Conservation (phyloP, 2,329 filamentous ascomycete genomes). For the Cytospora piceae region DNA sequence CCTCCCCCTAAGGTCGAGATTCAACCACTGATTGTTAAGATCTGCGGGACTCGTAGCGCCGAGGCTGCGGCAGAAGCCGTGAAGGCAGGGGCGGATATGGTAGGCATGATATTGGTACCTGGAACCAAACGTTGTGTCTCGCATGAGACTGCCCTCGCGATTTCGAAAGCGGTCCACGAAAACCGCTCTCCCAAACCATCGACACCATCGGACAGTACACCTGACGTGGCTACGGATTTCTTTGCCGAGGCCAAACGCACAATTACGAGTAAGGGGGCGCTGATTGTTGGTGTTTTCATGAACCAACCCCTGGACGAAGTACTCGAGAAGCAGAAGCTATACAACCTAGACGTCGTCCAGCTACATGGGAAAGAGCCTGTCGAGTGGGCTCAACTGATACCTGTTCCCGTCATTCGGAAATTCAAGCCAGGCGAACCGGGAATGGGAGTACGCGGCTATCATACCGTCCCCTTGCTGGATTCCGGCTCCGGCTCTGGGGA, state of each 20-base stretch:
- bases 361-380: slow-evolving; percentile 90
- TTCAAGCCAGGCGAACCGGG: slow-evolving; percentile 80
- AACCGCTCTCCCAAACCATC: slow-evolving; percentile 25
- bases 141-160: slow-evolving; percentile 76
- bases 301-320: slow-evolving; percentile 86
- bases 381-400: slow-evolving; percentile 88
- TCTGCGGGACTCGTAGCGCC: slow-evolving; percentile 85
- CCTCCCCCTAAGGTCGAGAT: slow-evolving; percentile 41
- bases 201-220: slow-evolving; percentile 30
- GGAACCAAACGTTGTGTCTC: slow-evolving; percentile 79
- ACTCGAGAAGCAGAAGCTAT: slow-evolving; percentile 73
- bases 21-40: slow-evolving; percentile 76
- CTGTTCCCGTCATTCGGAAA: slow-evolving; percentile 86
- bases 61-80: slow-evolving; percentile 82
- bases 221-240: slow-evolving; percentile 63
- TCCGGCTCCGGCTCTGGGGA: slow-evolving; percentile 84
- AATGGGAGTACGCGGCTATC: slow-evolving; percentile 75
- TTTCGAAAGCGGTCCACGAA: slow-evolving; percentile 76
- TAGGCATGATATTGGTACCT: slow-evolving; percentile 90
- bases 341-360: slow-evolving; percentile 86
- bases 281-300: slow-evolving; percentile 92
- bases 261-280: slow-evolving; percentile 62
- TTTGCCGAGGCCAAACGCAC: slow-evolving; percentile 50
- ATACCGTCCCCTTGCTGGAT: slow-evolving; percentile 82
- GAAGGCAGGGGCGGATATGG: slow-evolving; percentile 84